Base-by-base conservation (phyloP, 495 filamentous ascomycete genomes). In the Physcia stellaris region DNA sequence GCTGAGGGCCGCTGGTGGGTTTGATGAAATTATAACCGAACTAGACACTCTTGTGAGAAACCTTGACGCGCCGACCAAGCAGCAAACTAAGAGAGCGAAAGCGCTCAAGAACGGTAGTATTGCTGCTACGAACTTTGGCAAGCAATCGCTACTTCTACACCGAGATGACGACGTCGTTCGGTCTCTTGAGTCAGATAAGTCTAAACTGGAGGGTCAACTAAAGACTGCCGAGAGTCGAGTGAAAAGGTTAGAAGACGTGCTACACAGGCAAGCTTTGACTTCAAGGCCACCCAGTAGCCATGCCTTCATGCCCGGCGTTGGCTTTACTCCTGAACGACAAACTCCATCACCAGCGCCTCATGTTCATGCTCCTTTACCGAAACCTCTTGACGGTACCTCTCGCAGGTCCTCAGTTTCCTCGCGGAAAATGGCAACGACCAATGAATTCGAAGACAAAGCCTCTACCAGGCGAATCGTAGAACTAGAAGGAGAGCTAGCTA, bases 71-170 rank as follows among this genome's bases (percentile, higher is more conserved):
- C 86, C 87, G 1, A 86, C 80, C 4, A 78, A 76, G 45, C 81
- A 83, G 51, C 73, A 77, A 49, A 70, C 73, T 32, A 84, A 81
- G 54, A 70, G 82, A 35, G 75, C 84, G 27, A 92, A 86, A 50
- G 85, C 83, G 0, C 96, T 99, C 68, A 96, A 94, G 51, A 84
- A 86, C 48, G 92, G 90, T 28, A 95, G 87, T 49, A 70, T 99
- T 10, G 86, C 95, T 48, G 90, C 96, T 49, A 77, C 79, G 11
- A 68, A 67, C 9, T 64, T 84, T 32, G 82, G 85, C 24, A 75
- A 75, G 42, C 86, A 80, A 40, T 87, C 86, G 7, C 66, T 95
- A 17, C 56, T 94, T 24, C 67, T 88, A 6, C 72, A 80, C 24
- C 82, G 78, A 15, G 85, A 94, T 47, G 85, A 88, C 45, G 83